Evolutionary conservation across 176 grass and related monocot genomes (phyloP), one percentile per base, ranked within the genome.

Genomic region (Paspalum vaginatum): DNA sequence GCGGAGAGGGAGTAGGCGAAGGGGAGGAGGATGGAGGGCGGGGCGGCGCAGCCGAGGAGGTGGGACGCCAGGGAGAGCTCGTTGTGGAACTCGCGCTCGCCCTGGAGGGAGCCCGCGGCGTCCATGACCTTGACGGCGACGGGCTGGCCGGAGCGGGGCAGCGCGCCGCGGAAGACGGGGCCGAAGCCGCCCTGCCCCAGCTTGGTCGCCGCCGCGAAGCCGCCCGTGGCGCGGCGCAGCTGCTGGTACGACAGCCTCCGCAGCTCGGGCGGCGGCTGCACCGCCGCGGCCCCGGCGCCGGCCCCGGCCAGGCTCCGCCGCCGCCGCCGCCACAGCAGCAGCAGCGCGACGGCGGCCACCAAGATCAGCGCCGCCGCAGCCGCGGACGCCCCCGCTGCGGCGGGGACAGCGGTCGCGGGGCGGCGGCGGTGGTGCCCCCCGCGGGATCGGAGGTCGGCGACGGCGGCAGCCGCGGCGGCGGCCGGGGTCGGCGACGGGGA

Each of bases 51-150:
- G 76, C 77, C 53, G 66, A 87, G 79, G 57, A 99, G 85, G 51
- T 89, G 83, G 65, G 90, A 83, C 16, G 92, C 91, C n/a, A 99
- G 88, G 37, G 92, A 76, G 74, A 99, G 88, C 88, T 99, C 92
- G 68, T 99, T 99, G 65, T 91, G 85, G 79, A 99, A 99, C 92
- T 99, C 96, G 66, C 96, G 92, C 81, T 99, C 96, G 11, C 96
- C 96, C 87, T 95, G 96, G 44, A 99, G 92, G 0, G 96, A 99
- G 4, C 90, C 89, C 42, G 76, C 77, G 50, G 90, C 87, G 56
- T 93, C 82, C 92, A 95, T 95, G 68, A 95, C 86, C 84, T 99
- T 99, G 27, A 95, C 93, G 22, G 96, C 96, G 5, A 93, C 86
- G 25, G 71, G 71, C 76, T 91, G 87, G 5, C 88, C 89, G 4